Evolutionary conservation across 108 stramenopile genomes (phyloP), one percentile per base, ranked within the genome.

Genomic region (Stephanodiscus triporus): DNA sequence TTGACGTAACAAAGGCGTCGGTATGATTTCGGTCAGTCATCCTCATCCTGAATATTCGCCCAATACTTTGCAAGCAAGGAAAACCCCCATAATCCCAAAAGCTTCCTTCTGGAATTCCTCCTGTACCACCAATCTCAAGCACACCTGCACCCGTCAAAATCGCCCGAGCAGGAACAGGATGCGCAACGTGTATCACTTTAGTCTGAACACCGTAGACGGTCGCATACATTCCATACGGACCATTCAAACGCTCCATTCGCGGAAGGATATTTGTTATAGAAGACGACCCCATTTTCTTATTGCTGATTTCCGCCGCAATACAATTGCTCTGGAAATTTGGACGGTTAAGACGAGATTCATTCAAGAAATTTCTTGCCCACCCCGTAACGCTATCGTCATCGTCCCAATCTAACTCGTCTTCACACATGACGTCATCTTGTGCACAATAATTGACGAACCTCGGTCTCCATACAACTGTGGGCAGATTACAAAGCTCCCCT

Each of bases 171-270:
- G 89, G 90, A 20, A 91, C 77, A 26, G 95, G 97, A 81, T 97
- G 94, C 8, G 89, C 97, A 20, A 97, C 83, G 71, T 97, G 97
- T 17, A 96, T 61, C 30, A 97, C 97, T 27, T 86, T 71, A 29
- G 94, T 96, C 24, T 63, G 77, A 19, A 87, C n/a, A 16, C 92
- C 96, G 51, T 95, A 97, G 10, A 97, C 92, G 4, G 96, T 95
- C n/a, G 91, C 96, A 59, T 96, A 97, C 91, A 95, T 92, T 45
- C 90, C 94, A 77, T 88, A 92, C 8, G 95, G 95, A 69, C 96
- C 96, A n/a, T 74, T 71, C 19, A 95, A 76, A 34, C 86, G 77
- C 55, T 89, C 75, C 96, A 97, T 97, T 29, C 92, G 78, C 10
- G 92, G 91, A 9, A 97, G 81, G 7, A 97, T 93, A 51, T 86